phyloP scores from a whole-genome alignment of 148 eudicot genomes.

The Vaccinium vitisidaea region DNA sequence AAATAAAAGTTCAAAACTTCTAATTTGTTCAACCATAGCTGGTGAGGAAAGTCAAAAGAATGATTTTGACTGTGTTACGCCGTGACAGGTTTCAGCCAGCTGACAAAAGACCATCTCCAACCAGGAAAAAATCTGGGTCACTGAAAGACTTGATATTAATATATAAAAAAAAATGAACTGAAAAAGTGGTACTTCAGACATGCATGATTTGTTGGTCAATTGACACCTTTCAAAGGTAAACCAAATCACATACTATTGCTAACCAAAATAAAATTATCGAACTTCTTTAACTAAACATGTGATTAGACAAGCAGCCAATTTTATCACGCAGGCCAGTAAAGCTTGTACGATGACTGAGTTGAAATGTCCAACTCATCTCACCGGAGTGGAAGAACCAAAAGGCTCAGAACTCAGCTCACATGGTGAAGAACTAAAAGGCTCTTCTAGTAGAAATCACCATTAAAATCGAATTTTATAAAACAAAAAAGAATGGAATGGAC shows the following conservation, averaged over 20 bases:
- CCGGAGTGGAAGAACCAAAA: background rate
- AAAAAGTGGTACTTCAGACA: background rate
- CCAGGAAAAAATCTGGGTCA: too few relatives aligned
- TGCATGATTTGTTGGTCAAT: slow-evolving; percentile 6
- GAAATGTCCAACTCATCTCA: background rate
- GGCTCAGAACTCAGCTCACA: background rate
- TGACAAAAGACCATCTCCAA: too few relatives aligned
- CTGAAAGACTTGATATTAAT: too few relatives aligned
- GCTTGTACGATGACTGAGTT: slow-evolving; percentile 6
- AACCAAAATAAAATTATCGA: background rate
- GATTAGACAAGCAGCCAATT: background rate
- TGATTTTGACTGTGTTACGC: too few relatives aligned
- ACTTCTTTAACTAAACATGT: background rate
- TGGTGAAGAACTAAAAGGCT: background rate
- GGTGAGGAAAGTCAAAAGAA: too few relatives aligned
- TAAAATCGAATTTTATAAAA: too few relatives aligned
- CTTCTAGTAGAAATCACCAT: background rate
- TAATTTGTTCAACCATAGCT: too few relatives aligned
- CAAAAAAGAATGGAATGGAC: too few relatives aligned
- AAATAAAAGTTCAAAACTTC: too few relatives aligned
- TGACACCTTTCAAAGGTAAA: background rate
- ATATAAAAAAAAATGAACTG: background rate
- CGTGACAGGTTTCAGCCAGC: too few relatives aligned
- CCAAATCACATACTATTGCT: background rate
- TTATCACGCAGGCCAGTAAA: background rate